Conservation (phyloP, 306 rosid genomes). For the Quercus mongolica region DNA sequence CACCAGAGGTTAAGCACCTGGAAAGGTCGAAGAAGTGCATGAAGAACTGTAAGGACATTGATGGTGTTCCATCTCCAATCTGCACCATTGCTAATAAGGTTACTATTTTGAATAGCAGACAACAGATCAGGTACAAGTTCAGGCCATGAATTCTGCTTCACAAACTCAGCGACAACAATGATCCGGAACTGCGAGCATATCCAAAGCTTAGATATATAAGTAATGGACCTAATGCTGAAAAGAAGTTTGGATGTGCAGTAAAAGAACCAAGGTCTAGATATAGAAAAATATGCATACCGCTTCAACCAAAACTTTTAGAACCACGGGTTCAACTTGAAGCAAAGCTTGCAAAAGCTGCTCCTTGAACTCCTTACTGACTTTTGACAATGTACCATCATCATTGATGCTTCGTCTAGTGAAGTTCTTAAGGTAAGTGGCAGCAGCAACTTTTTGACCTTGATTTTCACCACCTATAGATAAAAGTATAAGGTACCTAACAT, state of each 20-base stretch:
- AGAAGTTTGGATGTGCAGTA: background rate
- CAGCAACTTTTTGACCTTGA: constrained; percentile 67
- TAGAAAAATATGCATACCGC: constrained; percentile 40
- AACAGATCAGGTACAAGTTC: constrained; percentile 70
- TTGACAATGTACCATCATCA: constrained; percentile 31
- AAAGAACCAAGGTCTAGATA: background rate
- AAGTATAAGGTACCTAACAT: background rate
- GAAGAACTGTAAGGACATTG: constrained; percentile 65
- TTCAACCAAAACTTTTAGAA: constrained; percentile 71
- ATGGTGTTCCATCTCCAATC: constrained; percentile 51
- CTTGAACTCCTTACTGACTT: constrained; percentile 75
- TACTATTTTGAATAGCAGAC: constrained; percentile 65
- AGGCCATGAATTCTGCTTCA: constrained; percentile 63
- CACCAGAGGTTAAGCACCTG: constrained; percentile 47
- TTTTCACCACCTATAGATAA: constrained; percentile 48
- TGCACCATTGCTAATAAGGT: constrained; percentile 34
- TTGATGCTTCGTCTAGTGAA: constrained; percentile 58
- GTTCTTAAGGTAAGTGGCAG: constrained; percentile 76
- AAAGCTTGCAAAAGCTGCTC: constrained; percentile 63
- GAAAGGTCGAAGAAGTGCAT: constrained; percentile 75
- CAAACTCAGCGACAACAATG: constrained; percentile 57
- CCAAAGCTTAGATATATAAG: background rate
- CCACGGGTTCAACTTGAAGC: constrained; percentile 56
- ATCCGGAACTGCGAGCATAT: constrained; percentile 53
- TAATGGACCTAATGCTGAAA: background rate